phyloP scores from a whole-genome alignment of 2,329 filamentous ascomycete genomes.

The Xylariaceae sp. region DNA sequence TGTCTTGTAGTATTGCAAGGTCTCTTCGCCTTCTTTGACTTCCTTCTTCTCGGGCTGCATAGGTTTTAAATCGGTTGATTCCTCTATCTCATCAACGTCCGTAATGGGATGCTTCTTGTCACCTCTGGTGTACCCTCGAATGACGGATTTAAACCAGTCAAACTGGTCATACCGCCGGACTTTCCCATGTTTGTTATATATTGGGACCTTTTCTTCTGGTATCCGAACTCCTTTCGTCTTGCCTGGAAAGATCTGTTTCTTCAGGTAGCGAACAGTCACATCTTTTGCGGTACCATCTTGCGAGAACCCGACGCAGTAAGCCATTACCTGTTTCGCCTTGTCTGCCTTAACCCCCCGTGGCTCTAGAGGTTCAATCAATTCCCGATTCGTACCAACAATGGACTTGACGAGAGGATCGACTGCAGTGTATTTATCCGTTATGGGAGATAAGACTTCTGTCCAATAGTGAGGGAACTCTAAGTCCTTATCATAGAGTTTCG shows the following conservation, averaged over 20 bases:
- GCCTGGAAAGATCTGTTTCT: slow-evolving; percentile 74
- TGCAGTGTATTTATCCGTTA: slow-evolving; percentile 72
- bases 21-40: slow-evolving; percentile 70
- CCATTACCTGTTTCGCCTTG: slow-evolving; percentile 81
- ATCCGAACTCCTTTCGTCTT: slow-evolving; percentile 84
- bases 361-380: slow-evolving; percentile 71
- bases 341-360: slow-evolving; percentile 80
- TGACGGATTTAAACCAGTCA: slow-evolving; percentile 83
- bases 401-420: slow-evolving; percentile 72
- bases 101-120: slow-evolving; percentile 53
- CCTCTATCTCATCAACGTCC: slow-evolving; percentile 73
- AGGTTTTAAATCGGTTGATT: slow-evolving; percentile 70
- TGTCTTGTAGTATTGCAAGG: slow-evolving; percentile 81
- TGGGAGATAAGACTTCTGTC: slow-evolving; percentile 81
- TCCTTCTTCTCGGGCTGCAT: slow-evolving; percentile 69
- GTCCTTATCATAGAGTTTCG: slow-evolving; percentile 65
- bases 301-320: slow-evolving; percentile 81
- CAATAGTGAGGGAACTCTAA: slow-evolving; percentile 86
- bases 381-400: slow-evolving; percentile 65
- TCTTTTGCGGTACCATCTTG: slow-evolving; percentile 88
- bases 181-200: slow-evolving; percentile 74
- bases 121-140: slow-evolving; percentile 65
- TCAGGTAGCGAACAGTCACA: slow-evolving; percentile 87
- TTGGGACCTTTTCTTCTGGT: slow-evolving; percentile 71
- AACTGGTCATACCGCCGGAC: slow-evolving; percentile 70